A percentile compares a stretch with the other conserved stretches of the same genome.
These are phyloP conservation scores for Annona squamosa DNA, from an alignment of 164 flowering plant species.

Conservation along the genomic window DNA sequence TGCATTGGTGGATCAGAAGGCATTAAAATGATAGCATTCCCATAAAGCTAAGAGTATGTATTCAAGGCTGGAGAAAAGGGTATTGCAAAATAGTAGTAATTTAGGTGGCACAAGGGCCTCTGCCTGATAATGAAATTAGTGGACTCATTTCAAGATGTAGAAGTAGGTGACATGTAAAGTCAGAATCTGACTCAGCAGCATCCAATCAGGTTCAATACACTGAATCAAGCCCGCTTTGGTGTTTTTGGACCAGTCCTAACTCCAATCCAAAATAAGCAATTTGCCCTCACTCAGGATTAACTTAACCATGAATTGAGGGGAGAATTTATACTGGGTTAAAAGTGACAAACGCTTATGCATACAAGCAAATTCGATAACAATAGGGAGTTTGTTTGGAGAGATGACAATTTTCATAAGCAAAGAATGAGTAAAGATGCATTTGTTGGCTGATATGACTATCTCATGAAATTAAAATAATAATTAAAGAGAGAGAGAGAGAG, in stretches of 20 bases:
- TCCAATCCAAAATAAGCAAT: too few species aligned
- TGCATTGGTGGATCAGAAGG: constrained; percentile 10
- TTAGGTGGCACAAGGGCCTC: not conserved
- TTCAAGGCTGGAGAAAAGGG: not conserved
- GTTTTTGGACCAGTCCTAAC: too few species aligned
- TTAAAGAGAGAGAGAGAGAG: not conserved
- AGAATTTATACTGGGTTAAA: not conserved
- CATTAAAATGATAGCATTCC: not conserved
- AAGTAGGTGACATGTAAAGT: too few species aligned
- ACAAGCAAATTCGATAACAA: too few species aligned
- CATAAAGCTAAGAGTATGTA: not conserved
- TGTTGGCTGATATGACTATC: too few species aligned
- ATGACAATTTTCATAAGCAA: not conserved
- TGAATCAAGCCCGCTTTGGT: too few species aligned
- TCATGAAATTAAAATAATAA: not conserved
- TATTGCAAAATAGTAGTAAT: not conserved
- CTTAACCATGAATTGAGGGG: not conserved
- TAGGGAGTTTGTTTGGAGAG: not conserved
- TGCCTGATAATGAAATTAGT: too few species aligned
- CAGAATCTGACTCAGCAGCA: too few species aligned
- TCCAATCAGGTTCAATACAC: too few species aligned
- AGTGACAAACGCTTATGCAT: not conserved
- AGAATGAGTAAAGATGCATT: not conserved
- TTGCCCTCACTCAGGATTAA: not conserved
- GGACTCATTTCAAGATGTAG: too few species aligned